Evolutionary conservation across 257 asterid genomes (phyloP), one percentile per base, ranked within the genome.

Genomic region (Ehretia macrophylla): DNA sequence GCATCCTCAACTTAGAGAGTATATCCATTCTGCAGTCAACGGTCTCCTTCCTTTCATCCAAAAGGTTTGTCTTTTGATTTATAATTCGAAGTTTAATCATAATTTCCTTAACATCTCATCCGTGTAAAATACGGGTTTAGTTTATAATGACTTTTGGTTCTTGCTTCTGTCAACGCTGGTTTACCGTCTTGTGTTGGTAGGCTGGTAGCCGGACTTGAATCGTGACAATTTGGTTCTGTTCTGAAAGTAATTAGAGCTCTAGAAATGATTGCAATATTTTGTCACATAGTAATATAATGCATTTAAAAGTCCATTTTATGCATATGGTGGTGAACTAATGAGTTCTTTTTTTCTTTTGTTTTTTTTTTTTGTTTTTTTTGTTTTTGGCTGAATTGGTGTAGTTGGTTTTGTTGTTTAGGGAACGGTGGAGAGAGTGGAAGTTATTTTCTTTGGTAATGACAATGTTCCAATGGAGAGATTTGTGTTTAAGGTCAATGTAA

Each of bases 341-440:
- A 27, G 35, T 27, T 27, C 35, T 27, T 27, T 27, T 27, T 47
- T 17, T 13, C 52, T 40, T 56, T 27, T 17, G n/a, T 27, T 27
- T 27, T 27, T 47, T 17, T 13, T 45, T 40, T 56, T 27, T 17
- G n/a, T n/a, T n/a, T n/a, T n/a, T n/a, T n/a, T n/a, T n/a, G n/a
- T n/a, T n/a, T n/a, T n/a, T n/a, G n/a, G 19, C 47, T 51, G 38
- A 22, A 23, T 51, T 65, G 35, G 50, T 32, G 44, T 13, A 10
- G 13, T 63, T 51, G 27, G 46, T 17, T 11, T 67, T 46, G 65
- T 20, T 49, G 20, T 67, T 39, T 71, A 88, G 98, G 96, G 87
- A 20, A 71, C 81, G 74, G 95, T 91, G 67, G 98, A 91, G 75
- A 85, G 98, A 62, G 86, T 91, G 21, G 96, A 83, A 8, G 92